Evolutionary conservation across 306 rosid genomes (phyloP), one percentile per base, ranked within the genome.

Genomic region (Dalbergia oliveri): DNA sequence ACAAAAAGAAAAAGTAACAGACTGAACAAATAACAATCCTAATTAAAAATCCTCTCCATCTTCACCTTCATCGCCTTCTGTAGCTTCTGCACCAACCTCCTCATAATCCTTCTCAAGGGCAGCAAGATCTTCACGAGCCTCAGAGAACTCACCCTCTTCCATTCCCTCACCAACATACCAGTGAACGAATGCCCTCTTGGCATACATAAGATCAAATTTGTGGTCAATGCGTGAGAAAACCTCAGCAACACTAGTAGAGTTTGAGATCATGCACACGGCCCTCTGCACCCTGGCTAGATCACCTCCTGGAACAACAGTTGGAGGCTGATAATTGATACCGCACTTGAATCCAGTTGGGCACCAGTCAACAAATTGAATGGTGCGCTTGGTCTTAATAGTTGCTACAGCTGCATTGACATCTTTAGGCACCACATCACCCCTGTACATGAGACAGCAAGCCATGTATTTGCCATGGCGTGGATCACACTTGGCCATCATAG

Each of bases 111-210:
- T 91, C 85, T 88, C 95, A 11, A 89, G 84, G 31, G 97, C 94
- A 41, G 97, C 94, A 57, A 92, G 97, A 83, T 92, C 94, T 66
- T 92, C 97, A 23, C 94, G 91, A 50, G 97, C 97, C 75, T 92
- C 94, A 0, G 97, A 92, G 88, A 92, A 92, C 73, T 92, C 97
- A 47, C 97, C 97, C 76, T 90, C 97, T 83, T 92, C 97, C 97
- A 92, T 90, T 9, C 97, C 94, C 91, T 92, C 93, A 43, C 94
- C 97, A 14, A 92, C 94, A n/a, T 92, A 92, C 94, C 93, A 92
- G 88, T 92, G 97, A 53, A 92, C 93, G 8, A 92, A 92, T 4
- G 97, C 97, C 66, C 97, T 87, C 91, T 92, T 90, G 11, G 97
- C 89, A 74, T 92, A 92, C 94, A 92, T 92, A 33, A 92, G 94